Evolutionary conservation across 441 rosid genomes (phyloP).

Genomic region (Eutrema salsugineum): DNA sequence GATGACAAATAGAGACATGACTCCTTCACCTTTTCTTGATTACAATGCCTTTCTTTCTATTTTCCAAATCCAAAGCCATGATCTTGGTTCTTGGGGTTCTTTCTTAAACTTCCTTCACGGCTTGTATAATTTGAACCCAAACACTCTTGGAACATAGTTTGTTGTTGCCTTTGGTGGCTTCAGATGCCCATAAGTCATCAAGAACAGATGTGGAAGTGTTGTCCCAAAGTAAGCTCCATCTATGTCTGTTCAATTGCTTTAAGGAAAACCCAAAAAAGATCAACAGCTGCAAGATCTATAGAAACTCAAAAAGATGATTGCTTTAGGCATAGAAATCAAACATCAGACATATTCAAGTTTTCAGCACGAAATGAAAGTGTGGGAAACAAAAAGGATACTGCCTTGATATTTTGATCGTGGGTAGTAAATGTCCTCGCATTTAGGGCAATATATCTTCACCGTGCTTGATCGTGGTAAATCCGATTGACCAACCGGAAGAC

Average conservation of each 20-base stretch:
- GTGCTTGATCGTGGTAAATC: constrained; percentile 70
- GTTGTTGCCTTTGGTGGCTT: constrained; percentile 75
- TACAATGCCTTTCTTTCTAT: background rate
- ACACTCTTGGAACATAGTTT: constrained; percentile 74
- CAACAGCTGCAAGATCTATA: background rate
- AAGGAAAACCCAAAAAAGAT: constrained; percentile 40
- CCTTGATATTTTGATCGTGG: constrained; percentile 75
- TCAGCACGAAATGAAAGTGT: background rate
- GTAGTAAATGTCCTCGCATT: constrained; percentile 65
- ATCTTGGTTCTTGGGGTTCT: background rate
- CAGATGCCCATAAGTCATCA: constrained; percentile 80
- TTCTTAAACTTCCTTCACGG: constrained; percentile 9
- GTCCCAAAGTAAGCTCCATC: constrained; percentile 98
- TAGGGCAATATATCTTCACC: constrained; percentile 62
- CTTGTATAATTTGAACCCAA: constrained; percentile 85
- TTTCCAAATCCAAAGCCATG: constrained; percentile 1
- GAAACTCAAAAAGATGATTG: background rate
- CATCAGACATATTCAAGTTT: background rate
- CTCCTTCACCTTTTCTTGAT: constrained; percentile 4
- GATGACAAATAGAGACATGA: constrained; percentile 8
- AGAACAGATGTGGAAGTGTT: constrained; percentile 76
- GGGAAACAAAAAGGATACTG: constrained; percentile 49
- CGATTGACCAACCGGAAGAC: constrained; percentile 70
- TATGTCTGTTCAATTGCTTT: constrained; percentile 49
- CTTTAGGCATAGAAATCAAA: background rate